These are phyloP conservation scores for Rhododendron vialii DNA, from an alignment of 148 eudicot genomes.

Conservation along the genomic window DNA sequence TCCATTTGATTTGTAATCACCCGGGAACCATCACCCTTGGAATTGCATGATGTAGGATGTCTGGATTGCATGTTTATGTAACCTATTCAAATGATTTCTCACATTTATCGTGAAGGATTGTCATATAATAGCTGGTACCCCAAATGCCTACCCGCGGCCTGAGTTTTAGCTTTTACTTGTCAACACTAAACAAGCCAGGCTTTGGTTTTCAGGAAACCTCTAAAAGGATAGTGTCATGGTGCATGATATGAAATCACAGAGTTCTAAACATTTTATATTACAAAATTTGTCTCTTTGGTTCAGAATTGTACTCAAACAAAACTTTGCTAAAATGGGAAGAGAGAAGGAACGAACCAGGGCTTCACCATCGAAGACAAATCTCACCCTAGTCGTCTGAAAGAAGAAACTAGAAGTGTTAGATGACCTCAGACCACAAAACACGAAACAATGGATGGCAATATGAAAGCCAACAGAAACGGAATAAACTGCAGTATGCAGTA, in stretches of 20 bases:
- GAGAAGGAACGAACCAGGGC: conserved; percentile 72
- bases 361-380: conserved; percentile 89
- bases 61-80: not conserved
- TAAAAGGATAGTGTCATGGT: not conserved
- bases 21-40: not conserved
- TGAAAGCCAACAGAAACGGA: not conserved
- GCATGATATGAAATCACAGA: no score
- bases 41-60: not conserved
- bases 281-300: not conserved
- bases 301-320: not conserved
- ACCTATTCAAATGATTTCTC: not conserved
- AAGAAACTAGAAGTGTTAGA: conserved; percentile 10
- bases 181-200: not conserved
- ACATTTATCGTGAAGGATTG: not conserved
- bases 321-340: not conserved
- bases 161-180: not conserved
- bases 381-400: conserved; percentile 86
- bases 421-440: not conserved
- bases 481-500: not conserved
- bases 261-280: not conserved
- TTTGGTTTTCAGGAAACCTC: not conserved
- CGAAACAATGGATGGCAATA: not conserved
- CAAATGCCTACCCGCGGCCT: not conserved
- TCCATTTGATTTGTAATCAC: not conserved
- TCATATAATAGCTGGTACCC: not conserved